A percentile compares a stretch with the other conserved stretches of the same genome.
Conservation (phyloP, 108 stramenopile species). For the Craspedostauros australis region DNA sequence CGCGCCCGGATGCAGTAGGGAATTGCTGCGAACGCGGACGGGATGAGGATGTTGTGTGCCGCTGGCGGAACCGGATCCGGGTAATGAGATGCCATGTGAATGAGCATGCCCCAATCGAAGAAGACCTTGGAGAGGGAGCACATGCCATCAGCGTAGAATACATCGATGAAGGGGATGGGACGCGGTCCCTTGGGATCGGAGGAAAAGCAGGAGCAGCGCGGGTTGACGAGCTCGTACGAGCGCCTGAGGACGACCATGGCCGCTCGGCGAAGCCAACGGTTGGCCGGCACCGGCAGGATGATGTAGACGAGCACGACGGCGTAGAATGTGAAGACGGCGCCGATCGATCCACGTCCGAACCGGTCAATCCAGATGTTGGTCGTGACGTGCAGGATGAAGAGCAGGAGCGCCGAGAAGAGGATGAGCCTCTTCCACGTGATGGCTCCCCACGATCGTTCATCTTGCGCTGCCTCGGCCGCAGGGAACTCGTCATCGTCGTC, state of each 20-base stretch:
- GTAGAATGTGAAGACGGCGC: slow-evolving; percentile 75
- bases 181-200: slow-evolving; percentile 20
- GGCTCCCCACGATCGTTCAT: neutral
- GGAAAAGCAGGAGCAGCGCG: slow-evolving; percentile 56
- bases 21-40: slow-evolving; percentile 55
- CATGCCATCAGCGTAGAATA: slow-evolving; percentile 85
- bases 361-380: slow-evolving; percentile 61
- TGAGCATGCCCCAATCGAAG: slow-evolving; percentile 86
- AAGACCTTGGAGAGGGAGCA: slow-evolving; percentile 77
- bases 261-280: slow-evolving; percentile 56
- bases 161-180: slow-evolving; percentile 79
- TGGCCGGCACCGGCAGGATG: slow-evolving; percentile 47
- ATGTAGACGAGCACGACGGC: slow-evolving; percentile 42
- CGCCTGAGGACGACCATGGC: slow-evolving; percentile 48
- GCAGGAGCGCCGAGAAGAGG: slow-evolving; percentile 40
- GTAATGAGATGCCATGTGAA: slow-evolving; percentile 74
- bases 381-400: slow-evolving; percentile 51
- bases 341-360: slow-evolving; percentile 51
- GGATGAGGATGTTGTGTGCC: slow-evolving; percentile 66
- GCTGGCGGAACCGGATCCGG: slow-evolving; percentile 62
- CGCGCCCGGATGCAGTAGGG: slow-evolving; percentile 80
- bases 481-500: slow-evolving; percentile 1
- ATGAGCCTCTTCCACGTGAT: slow-evolving; percentile 59
- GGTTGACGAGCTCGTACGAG: slow-evolving; percentile 60
- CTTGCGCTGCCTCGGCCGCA: neutral